Percentiles rank a stretch among this genome's conserved stretches.
phyloP scores from a whole-genome alignment of 805 yeast genomes.

The Suhomyces faveliae region DNA sequence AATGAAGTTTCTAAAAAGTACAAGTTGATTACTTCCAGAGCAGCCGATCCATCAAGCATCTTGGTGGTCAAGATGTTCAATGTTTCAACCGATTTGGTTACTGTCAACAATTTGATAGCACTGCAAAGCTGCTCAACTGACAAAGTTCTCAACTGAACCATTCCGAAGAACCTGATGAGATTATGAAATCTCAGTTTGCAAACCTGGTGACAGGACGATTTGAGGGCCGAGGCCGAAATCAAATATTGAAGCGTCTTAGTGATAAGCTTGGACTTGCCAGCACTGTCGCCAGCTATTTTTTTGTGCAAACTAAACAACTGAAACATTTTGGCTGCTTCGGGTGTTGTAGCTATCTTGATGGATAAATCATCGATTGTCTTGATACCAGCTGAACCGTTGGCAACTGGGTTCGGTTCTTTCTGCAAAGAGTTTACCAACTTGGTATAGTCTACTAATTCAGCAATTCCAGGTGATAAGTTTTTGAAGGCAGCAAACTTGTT shows the following conservation, averaged over 20 bases:
- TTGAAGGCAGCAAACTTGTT: slow-evolving; percentile 16
- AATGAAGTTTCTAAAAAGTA: slow-evolving; percentile 30
- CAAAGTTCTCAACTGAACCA: slow-evolving; percentile 17
- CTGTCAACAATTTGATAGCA: slow-evolving; percentile 27
- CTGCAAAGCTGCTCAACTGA: slow-evolving; percentile 22
- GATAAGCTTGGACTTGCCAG: slow-evolving; percentile 8
- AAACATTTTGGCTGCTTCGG: slow-evolving; percentile 16
- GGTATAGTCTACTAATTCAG: slow-evolving; percentile 18
- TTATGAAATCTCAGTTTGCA: slow-evolving; percentile 19
- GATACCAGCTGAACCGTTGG: not conserved
- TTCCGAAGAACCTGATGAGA: slow-evolving; percentile 24
- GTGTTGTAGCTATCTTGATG: slow-evolving; percentile 6
- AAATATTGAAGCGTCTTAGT: not conserved
- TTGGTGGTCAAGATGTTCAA: slow-evolving; percentile 29
- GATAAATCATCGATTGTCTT: slow-evolving; percentile 8
- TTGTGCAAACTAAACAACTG: slow-evolving; percentile 10
- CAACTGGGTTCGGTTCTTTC: not conserved
- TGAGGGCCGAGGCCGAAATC: not conserved
- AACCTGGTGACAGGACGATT: not conserved
- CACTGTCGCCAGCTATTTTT: slow-evolving; percentile 11
- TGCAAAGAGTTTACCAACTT: slow-evolving; percentile 20
- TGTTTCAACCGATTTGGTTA: slow-evolving; percentile 18
- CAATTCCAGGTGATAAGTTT: slow-evolving; percentile 13
- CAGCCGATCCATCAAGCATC: slow-evolving; percentile 16
- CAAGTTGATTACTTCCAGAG: slow-evolving; percentile 25